phyloP scores from a whole-genome alignment of 2,329 filamentous ascomycete species.

The Pseudogymnoascus sp. region DNA sequence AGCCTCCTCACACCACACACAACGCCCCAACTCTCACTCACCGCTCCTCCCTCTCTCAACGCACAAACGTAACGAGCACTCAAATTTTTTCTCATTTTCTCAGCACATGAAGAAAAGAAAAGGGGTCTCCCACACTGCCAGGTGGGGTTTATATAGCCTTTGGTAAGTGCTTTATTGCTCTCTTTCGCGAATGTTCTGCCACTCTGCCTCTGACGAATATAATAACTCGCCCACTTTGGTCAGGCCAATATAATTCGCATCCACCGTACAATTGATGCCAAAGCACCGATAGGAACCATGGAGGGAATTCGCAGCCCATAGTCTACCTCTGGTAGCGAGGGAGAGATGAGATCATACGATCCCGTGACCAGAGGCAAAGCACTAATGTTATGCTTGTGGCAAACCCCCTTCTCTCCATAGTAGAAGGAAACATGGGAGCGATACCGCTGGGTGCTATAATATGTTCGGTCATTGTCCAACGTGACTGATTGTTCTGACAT shows the following conservation, averaged over 20 bases:
- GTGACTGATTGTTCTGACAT: neutral
- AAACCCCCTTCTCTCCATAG: neutral
- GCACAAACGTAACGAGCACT: neutral
- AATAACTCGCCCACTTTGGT: neutral
- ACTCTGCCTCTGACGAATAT: neutral
- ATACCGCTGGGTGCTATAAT: neutral
- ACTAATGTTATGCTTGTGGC: neutral
- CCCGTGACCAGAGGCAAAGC: neutral
- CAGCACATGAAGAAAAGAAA: neutral
- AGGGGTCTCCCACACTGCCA: neutral
- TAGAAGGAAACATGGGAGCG: neutral
- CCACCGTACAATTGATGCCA: neutral
- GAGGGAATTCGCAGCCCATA: neutral
- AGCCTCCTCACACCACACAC: neutral
- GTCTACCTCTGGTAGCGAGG: neutral
- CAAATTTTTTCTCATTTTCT: conserved; percentile 1
- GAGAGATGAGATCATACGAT: neutral
- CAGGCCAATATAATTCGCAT: neutral
- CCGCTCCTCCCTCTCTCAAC: neutral
- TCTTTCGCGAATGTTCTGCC: neutral
- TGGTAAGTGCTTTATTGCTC: conserved; percentile 1
- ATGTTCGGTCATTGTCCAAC: neutral
- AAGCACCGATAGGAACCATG: neutral
- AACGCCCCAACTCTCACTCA: neutral
- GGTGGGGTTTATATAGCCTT: neutral